Evolutionary conservation across 2,329 filamentous ascomycete species (phyloP), one percentile per base, ranked within the genome.

Genomic region (Hypoxylon sp.): DNA sequence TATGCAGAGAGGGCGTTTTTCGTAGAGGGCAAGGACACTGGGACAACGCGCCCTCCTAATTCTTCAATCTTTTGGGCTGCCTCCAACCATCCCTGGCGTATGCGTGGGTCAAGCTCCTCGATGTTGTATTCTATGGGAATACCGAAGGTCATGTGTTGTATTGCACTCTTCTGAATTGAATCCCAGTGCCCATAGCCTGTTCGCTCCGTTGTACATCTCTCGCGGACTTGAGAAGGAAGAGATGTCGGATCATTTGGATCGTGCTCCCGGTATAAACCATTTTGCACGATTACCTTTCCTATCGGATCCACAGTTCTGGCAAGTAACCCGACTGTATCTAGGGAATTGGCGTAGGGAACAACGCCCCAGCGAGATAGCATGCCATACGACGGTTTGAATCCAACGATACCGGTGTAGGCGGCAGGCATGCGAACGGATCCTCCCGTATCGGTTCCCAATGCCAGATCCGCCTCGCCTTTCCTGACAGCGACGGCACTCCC

Each of bases 301-400:
- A 91, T 85, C 1, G 76, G 77, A n/a, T 76, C 78, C 0, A 89
- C 87, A 2, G 82, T 82, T 50, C 78, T 81, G 0, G 90, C 89
- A 46, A 97, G 73, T 2, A 97, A 84, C 0, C 94, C 94, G 7
- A 98, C 93, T 0, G 94, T 97, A 76, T 98, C 94, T 7, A 98
- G 82, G 1, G 93, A 97, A 78, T 98, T 97, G 7, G 94, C 94
- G 77, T 98, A 98, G 13, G 93, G 91, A 53, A 98, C 88, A 2
- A 98, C 92, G 1, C 94, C 94, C 83, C 90, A 93, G 65, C 94
- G 86, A 48, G 93, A 97, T 30, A 98, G 79, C 81, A 95, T 86
- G 14, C 94, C 94, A 76, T 98, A 98, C 28, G 92, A 96, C 1
- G 94, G 94, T 79, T 98, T 97, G 80, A 94, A 97, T 0, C 94